phyloP scores from a whole-genome alignment of 805 yeast species.

The Candida broadrunensis region DNA sequence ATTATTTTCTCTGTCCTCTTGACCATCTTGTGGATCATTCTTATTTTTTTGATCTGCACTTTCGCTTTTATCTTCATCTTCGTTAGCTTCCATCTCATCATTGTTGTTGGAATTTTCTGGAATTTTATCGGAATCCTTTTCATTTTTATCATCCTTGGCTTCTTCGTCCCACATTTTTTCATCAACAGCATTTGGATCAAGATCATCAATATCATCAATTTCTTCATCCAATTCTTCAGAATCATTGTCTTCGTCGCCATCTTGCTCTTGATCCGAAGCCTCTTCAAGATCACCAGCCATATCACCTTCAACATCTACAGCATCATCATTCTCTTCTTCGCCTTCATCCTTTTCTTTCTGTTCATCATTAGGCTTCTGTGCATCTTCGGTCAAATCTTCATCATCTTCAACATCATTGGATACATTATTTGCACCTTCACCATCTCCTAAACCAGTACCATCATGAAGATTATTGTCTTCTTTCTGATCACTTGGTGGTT shows the following conservation, averaged over 20 bases:
- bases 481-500: conserved; percentile 64
- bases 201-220: conserved; percentile 81
- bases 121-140: conserved; percentile 74
- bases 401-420: conserved; percentile 88
- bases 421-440: conserved; percentile 78
- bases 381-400: conserved; percentile 80
- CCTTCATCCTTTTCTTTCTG: conserved; percentile 58
- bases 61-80: conserved; percentile 37
- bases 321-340: conserved; percentile 75
- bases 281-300: conserved; percentile 94
- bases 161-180: conserved; percentile 99
- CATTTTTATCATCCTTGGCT: conserved; percentile 70
- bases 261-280: conserved; percentile 62
- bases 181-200: conserved; percentile 92
- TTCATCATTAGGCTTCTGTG: conserved; percentile 76
- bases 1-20: conserved; percentile 44
- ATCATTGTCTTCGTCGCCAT: conserved; percentile 49
- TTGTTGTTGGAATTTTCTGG: conserved; percentile 54
- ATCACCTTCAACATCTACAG: conserved; percentile 93
- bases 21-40: conserved; percentile 29
- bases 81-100: conserved; percentile 49
- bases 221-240: conserved; percentile 78
- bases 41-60: conserved; percentile 28
- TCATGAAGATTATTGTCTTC: conserved; percentile 64
- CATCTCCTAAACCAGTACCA: conserved; percentile 93